phyloP scores from a whole-genome alignment of 257 asterid species.

The Cinchona pubescens region DNA sequence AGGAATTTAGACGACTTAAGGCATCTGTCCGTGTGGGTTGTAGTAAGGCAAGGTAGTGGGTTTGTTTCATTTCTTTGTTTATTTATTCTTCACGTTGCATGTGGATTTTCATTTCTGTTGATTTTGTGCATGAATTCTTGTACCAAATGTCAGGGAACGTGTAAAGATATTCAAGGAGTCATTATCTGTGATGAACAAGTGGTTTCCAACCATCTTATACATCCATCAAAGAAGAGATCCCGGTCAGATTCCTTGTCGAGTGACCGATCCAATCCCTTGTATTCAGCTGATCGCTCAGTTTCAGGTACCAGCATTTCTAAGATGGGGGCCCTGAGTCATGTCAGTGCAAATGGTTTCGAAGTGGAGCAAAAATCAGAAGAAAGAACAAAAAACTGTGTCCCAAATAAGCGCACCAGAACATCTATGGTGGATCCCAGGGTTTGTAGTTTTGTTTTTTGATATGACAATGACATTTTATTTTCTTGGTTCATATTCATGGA shows the following conservation, averaged over 20 bases:
- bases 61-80: constrained; percentile 15
- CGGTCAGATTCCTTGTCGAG: constrained; percentile 64
- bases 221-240: constrained; percentile 83
- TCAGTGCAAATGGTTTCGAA: constrained; percentile 57
- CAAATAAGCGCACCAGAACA: constrained; percentile 90
- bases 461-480: not conserved
- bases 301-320: constrained; percentile 52
- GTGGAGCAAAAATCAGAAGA: constrained; percentile 70
- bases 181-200: constrained; percentile 73
- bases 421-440: constrained; percentile 76
- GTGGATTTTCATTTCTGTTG: constrained; percentile 12
- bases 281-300: constrained; percentile 61
- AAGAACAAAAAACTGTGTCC: constrained; percentile 55
- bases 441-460: constrained; percentile 22
- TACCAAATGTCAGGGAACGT: constrained; percentile 69
- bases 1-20: constrained; percentile 76
- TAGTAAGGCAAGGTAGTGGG: constrained; percentile 71
- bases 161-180: constrained; percentile 76
- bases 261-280: constrained; percentile 60
- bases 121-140: constrained; percentile 18
- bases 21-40: constrained; percentile 66
- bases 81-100: constrained; percentile 9
- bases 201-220: constrained; percentile 75
- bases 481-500: constrained; percentile 9
- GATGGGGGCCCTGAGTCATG: constrained; percentile 61